Percentiles rank a stretch among this genome's conserved stretches.
Conservation (phyloP, 2,329 filamentous ascomycete genomes). For the Hymenoscyphus infarciens region DNA sequence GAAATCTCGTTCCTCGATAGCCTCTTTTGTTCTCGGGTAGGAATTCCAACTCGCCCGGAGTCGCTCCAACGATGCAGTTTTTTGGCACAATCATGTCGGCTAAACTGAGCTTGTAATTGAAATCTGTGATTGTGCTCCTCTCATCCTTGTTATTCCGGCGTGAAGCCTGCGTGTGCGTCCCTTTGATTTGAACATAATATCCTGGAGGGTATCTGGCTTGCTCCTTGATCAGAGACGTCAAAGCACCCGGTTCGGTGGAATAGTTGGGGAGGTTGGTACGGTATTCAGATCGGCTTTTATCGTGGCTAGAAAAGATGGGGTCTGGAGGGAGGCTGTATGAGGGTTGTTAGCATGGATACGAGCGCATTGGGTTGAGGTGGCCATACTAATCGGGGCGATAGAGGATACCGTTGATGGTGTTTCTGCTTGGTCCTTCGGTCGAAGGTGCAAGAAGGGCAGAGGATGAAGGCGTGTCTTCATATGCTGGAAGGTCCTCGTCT, state of each 20-base stretch:
- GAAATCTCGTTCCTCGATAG: slow-evolving; percentile 60
- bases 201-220: slow-evolving; percentile 30
- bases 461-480: slow-evolving; percentile 12
- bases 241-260: slow-evolving; percentile 23
- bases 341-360: not conserved
- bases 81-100: slow-evolving; percentile 53
- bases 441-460: not conserved
- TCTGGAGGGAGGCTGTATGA: slow-evolving; percentile 11
- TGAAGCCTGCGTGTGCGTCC: slow-evolving; percentile 33
- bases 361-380: not conserved
- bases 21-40: slow-evolving; percentile 58
- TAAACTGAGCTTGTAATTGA: slow-evolving; percentile 56
- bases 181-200: slow-evolving; percentile 32
- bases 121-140: slow-evolving; percentile 51
- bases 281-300: slow-evolving; percentile 23
- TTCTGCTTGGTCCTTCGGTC: not conserved
- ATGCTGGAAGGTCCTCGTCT: slow-evolving; percentile 17
- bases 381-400: slow-evolving; percentile 4
- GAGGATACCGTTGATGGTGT: not conserved
- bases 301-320: slow-evolving; percentile 28
- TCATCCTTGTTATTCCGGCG: slow-evolving; percentile 38
- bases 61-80: slow-evolving; percentile 38
- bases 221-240: slow-evolving; percentile 28
- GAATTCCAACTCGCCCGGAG: slow-evolving; percentile 43
- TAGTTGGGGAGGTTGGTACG: slow-evolving; percentile 31